Conservation (phyloP, 768 basidiomycete genomes). For the Boletus subcaerulescens region DNA sequence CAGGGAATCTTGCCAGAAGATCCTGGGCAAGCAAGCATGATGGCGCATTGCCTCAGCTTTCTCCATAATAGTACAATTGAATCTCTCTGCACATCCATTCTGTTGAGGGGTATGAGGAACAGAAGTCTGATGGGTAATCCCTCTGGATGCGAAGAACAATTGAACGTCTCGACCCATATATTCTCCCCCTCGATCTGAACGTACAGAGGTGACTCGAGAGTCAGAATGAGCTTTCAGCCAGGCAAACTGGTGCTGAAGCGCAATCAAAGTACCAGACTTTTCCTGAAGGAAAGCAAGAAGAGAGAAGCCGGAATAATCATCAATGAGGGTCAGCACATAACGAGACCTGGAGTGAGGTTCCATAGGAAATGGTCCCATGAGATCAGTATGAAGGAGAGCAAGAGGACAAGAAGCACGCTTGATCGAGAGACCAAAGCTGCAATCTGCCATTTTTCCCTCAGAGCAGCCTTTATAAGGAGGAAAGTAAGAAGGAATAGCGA, state of each 20-base stretch:
- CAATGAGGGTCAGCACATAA: background rate
- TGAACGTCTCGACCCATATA: background rate
- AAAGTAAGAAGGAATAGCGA: too few relatives aligned
- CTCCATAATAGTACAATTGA: background rate
- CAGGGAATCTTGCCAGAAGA: background rate
- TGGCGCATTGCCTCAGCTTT: background rate
- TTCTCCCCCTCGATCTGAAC: background rate
- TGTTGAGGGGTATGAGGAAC: background rate
- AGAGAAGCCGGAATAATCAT: background rate
- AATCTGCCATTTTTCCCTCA: background rate
- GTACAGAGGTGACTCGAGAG: background rate
- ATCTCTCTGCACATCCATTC: background rate
- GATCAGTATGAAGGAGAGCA: background rate
- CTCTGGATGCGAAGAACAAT: background rate
- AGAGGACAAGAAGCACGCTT: background rate
- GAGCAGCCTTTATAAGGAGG: too few relatives aligned
- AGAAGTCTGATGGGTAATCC: background rate
- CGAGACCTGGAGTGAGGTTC: accelerated
- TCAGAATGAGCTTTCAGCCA: background rate
- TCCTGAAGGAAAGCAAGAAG: background rate
- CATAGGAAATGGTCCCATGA: background rate
- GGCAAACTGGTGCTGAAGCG: accelerated
- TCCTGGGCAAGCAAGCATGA: background rate
- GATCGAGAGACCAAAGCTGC: background rate
- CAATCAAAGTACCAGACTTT: background rate